Conservation (phyloP, 2,329 filamentous ascomycete genomes). For the Thyridium curvatum region DNA sequence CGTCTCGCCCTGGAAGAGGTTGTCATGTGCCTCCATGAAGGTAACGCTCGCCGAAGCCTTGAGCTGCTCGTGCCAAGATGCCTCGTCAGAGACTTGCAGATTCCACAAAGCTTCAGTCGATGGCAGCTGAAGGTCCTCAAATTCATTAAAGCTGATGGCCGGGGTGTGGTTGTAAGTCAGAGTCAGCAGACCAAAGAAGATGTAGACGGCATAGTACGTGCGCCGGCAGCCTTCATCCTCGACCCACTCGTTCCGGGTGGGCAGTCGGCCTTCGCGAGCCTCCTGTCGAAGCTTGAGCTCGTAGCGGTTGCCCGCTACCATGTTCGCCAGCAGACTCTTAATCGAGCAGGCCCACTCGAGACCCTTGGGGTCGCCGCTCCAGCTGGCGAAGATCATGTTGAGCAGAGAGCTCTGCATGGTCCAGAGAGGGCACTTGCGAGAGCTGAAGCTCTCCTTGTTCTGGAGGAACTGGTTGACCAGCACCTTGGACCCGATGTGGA, state of each 20-base stretch:
- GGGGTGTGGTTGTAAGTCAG: slow-evolving; percentile 97
- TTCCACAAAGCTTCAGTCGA: slow-evolving; percentile 96
- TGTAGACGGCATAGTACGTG: slow-evolving; percentile 97
- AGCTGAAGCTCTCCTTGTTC: slow-evolving; percentile 98
- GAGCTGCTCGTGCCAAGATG: slow-evolving; percentile 76
- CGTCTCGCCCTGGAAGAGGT: slow-evolving; percentile 87
- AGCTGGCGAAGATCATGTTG: slow-evolving; percentile 99
- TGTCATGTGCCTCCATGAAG: slow-evolving; percentile 90
- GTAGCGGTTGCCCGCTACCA: slow-evolving; percentile 96
- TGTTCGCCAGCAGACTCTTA: slow-evolving; percentile 95
- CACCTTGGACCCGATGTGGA: slow-evolving; percentile 96
- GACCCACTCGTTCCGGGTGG: slow-evolving; percentile 85
- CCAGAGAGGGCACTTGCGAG: slow-evolving; percentile 93
- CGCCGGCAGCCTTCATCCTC: slow-evolving; percentile 94
- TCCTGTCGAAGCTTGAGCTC: slow-evolving; percentile 92
- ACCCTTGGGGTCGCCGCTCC: slow-evolving; percentile 96
- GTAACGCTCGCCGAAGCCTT: slow-evolving; percentile 68
- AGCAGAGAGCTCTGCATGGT: slow-evolving; percentile 95
- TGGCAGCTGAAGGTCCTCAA: slow-evolving; percentile 85
- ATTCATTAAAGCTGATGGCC: slow-evolving; percentile 96
- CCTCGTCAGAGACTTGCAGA: slow-evolving; percentile 69
- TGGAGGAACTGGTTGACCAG: slow-evolving; percentile 95
- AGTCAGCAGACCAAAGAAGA: slow-evolving; percentile 94
- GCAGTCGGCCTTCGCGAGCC: slow-evolving; percentile 68
- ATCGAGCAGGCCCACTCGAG: slow-evolving; percentile 99